Percentiles rank a stretch among this genome's conserved stretches.
phyloP scores from a whole-genome alignment of 345 rosid genomes.

The Arabis hirsuta region DNA sequence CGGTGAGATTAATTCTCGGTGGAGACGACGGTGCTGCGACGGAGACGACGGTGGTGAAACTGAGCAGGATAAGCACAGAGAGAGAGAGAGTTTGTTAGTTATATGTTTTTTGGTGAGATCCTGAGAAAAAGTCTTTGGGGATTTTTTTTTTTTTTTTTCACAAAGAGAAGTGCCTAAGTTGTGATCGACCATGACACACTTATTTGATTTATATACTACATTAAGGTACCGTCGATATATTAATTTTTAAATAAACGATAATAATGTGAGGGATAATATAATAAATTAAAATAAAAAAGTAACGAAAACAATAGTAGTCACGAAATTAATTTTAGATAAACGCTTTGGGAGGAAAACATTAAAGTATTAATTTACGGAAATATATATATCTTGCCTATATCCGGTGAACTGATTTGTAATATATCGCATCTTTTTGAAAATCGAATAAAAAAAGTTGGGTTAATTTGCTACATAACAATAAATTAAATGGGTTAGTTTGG shows the following conservation, averaged over 20 bases:
- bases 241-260: conserved; percentile 12
- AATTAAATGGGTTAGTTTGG: too few species aligned
- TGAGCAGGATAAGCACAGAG: neutral
- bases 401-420: too few species aligned
- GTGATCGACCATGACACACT: conserved; percentile 33
- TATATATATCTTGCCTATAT: too few species aligned
- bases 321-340: conserved; percentile 22
- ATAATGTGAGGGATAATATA: conserved; percentile 35
- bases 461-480: too few species aligned
- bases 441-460: too few species aligned
- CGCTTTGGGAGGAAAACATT: neutral
- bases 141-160: neutral
- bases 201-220: conserved; percentile 22
- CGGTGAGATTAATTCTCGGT: conserved; percentile 9
- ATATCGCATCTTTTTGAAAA: too few species aligned
- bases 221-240: neutral
- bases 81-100: neutral
- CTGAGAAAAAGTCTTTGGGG: conserved; percentile 10
- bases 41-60: conserved; percentile 31
- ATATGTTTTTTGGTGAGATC: conserved; percentile 26
- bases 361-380: neutral
- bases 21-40: conserved; percentile 7
- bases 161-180: conserved; percentile 32
- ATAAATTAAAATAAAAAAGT: neutral
- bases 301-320: conserved; percentile 4